These are phyloP conservation scores for Musa schizocarpa DNA, from an alignment of 176 grass and related monocot species.

Conservation along the genomic window DNA sequence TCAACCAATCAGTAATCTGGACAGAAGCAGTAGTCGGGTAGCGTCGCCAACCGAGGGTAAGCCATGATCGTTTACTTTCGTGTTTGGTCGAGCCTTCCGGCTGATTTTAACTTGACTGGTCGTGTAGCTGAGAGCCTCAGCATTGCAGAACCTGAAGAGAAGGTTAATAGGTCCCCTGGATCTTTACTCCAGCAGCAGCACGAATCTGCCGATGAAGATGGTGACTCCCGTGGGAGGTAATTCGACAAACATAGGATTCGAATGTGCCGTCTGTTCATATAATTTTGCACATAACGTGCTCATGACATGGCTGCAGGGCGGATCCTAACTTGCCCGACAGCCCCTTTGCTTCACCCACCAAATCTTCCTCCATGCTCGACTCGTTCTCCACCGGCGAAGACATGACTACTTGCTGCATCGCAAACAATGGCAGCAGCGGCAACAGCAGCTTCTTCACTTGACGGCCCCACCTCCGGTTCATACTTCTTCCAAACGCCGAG, in stretches of 20 bases:
- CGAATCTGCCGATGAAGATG: conserved; percentile 9
- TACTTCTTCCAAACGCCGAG: conserved; percentile 10
- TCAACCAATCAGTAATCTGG: neutral
- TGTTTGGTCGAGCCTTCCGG: too few relatives aligned
- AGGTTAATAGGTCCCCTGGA: neutral
- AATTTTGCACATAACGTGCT: neutral
- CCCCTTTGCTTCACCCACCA: conserved; percentile 9
- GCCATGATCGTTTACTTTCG: neutral
- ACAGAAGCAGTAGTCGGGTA: conserved; percentile 1
- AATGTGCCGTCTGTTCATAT: neutral
- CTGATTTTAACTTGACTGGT: neutral
- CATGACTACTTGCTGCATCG: neutral
- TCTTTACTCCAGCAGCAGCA: neutral
- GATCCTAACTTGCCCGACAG: conserved; percentile 10
- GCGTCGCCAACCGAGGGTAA: neutral
- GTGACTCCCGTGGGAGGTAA: conserved; percentile 3
- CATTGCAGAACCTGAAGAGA: neutral
- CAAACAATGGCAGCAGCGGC: neutral
- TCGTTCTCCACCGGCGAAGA: neutral
- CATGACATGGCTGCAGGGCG: neutral
- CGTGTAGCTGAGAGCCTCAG: conserved; percentile 2
- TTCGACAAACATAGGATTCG: neutral
- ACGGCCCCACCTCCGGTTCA: neutral
- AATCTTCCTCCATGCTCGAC: neutral
- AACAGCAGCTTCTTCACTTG: neutral